Percentiles rank a stretch among this genome's conserved stretches.
These are phyloP conservation scores for Pyrus hybrid DNA, from an alignment of 331 rosid species.

Conservation along the genomic window DNA sequence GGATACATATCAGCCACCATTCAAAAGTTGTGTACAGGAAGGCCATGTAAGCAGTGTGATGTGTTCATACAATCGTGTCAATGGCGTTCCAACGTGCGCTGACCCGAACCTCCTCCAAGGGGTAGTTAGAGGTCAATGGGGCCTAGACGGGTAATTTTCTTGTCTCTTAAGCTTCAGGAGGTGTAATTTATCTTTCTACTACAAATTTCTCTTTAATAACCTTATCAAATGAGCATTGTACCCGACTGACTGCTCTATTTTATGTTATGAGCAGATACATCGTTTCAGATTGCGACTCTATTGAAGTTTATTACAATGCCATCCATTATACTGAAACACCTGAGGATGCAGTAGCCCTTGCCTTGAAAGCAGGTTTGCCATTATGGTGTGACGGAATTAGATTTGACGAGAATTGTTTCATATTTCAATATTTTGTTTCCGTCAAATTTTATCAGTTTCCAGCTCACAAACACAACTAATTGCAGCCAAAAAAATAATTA, in stretches of 20 bases:
- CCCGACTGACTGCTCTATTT: neutral
- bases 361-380: slow-evolving; percentile 55
- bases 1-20: slow-evolving; percentile 79
- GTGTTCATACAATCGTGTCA: slow-evolving; percentile 84
- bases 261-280: slow-evolving; percentile 39
- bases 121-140: slow-evolving; percentile 65
- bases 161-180: neutral
- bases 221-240: neutral
- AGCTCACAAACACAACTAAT: too few relatives aligned
- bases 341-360: slow-evolving; percentile 83
- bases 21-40: slow-evolving; percentile 65
- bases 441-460: too few relatives aligned
- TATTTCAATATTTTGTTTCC: too few relatives aligned
- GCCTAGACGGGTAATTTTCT: slow-evolving; percentile 55
- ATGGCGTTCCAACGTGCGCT: slow-evolving; percentile 87
- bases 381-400: too few relatives aligned
- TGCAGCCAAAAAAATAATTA: too few relatives aligned
- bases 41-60: slow-evolving; percentile 84
- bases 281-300: slow-evolving; percentile 80
- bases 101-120: slow-evolving; percentile 71
- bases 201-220: too few relatives aligned
- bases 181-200: neutral
- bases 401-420: too few relatives aligned
- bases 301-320: slow-evolving; percentile 45
- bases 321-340: slow-evolving; percentile 58